Percentiles rank a stretch among this genome's conserved stretches.
Evolutionary conservation across 805 yeast species (phyloP).

Genomic region (Teunomyces funiuensis): DNA sequence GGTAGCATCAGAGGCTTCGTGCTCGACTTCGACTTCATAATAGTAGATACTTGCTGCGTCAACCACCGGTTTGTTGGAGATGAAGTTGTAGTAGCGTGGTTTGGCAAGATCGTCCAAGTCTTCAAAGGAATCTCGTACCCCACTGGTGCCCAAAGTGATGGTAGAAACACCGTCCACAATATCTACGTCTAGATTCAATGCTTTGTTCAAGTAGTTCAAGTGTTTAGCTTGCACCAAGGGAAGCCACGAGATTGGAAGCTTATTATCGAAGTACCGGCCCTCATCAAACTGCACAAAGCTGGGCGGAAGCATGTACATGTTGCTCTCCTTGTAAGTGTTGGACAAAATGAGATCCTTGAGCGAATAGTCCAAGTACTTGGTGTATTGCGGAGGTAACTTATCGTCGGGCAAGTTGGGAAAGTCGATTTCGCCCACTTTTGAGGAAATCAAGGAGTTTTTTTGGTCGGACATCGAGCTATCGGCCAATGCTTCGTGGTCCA

Average conservation of each 20-base stretch:
- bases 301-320: conserved; percentile 24
- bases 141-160: conserved; percentile 21
- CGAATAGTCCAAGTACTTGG: conserved; percentile 19
- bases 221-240: conserved; percentile 32
- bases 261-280: conserved; percentile 25
- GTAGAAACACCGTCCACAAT: conserved; percentile 30
- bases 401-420: conserved; percentile 1
- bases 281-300: conserved; percentile 26
- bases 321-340: conserved; percentile 19
- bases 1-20: conserved; percentile 32
- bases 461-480: background rate
- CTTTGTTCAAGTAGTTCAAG: conserved; percentile 21
- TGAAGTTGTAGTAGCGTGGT: conserved; percentile 34
- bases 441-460: conserved; percentile 8
- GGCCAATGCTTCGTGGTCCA: background rate
- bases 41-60: conserved; percentile 39
- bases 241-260: conserved; percentile 40
- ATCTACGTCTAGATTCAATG: conserved; percentile 24
- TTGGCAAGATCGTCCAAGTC: conserved; percentile 2
- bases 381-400: conserved; percentile 19
- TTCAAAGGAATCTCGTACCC: conserved; percentile 2
- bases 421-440: conserved; percentile 12
- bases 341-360: conserved; percentile 25
- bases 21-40: conserved; percentile 40
- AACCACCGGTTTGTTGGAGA: conserved; percentile 34